Evolutionary conservation across 1,284 basidiomycete genomes (phyloP).

Genomic region (Ustilago cynodontis): DNA sequence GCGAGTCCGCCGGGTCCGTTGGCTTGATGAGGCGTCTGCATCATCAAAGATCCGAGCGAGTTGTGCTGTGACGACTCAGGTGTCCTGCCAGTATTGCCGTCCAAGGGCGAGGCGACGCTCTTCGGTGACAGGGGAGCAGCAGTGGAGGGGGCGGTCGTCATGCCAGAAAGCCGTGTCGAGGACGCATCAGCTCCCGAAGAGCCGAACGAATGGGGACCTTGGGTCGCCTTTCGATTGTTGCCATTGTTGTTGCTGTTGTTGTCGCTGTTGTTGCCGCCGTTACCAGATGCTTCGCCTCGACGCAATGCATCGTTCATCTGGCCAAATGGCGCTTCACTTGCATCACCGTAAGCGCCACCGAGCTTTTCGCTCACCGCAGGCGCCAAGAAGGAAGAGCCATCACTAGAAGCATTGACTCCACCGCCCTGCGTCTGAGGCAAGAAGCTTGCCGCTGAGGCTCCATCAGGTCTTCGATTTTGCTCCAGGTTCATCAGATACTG

Average conservation of each 20-base stretch:
- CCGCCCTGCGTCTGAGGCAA: conserved; percentile 14
- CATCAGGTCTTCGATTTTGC: conserved; percentile 28
- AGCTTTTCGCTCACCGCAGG: conserved; percentile 76
- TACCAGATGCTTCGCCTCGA: conserved; percentile 61
- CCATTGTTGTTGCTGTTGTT: no score
- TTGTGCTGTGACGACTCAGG: conserved; percentile 28
- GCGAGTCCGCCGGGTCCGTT: conserved; percentile 2
- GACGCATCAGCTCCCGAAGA: conserved; percentile 16
- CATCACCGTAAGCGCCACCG: conserved; percentile 75
- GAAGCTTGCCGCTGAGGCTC: conserved; percentile 13
- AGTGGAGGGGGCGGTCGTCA: conserved; percentile 33
- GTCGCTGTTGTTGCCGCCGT: neutral
- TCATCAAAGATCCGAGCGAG: conserved; percentile 30
- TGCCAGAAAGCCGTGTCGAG: conserved; percentile 21
- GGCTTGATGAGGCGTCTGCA: conserved; percentile 46
- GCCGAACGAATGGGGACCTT: conserved; percentile 15
- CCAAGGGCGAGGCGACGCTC: conserved; percentile 46
- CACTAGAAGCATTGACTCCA: neutral
- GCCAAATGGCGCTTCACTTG: conserved; percentile 76
- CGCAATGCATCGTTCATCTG: conserved; percentile 82
- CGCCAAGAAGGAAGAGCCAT: conserved; percentile 74
- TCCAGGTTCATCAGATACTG: conserved; percentile 79
- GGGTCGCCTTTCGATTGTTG: neutral
- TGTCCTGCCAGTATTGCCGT: conserved; percentile 28
- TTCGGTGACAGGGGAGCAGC: conserved; percentile 52